phyloP scores from a whole-genome alignment of 768 basidiomycete genomes.

The Boletus bicolor region DNA sequence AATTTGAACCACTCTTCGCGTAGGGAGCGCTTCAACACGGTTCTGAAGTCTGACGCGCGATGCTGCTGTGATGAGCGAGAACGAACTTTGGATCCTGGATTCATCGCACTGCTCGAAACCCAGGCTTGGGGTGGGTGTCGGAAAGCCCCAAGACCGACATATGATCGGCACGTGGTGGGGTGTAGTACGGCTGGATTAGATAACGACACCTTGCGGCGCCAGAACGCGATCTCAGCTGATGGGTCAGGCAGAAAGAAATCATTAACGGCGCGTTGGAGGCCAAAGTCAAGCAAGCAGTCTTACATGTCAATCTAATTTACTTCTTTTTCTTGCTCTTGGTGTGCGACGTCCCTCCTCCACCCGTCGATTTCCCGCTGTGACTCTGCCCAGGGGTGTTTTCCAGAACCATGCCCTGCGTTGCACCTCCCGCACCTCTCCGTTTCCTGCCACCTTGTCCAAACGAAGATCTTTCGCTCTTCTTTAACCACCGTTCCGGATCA shows the following conservation, averaged over 20 bases:
- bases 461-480: conserved; percentile 75
- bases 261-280: conserved; percentile 22
- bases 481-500: conserved; percentile 85
- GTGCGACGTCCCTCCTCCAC: conserved; percentile 36
- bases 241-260: conserved; percentile 15
- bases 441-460: conserved; percentile 49
- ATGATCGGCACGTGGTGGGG: conserved; percentile 15
- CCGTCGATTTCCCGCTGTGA: conserved; percentile 33
- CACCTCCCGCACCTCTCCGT: conserved; percentile 55
- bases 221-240: conserved; percentile 20
- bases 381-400: conserved; percentile 22
- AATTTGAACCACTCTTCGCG: conserved; percentile 15
- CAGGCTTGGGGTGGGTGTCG: background rate
- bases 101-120: conserved; percentile 2
- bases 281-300: conserved; percentile 18
- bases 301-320: conserved; percentile 37
- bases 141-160: background rate
- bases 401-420: conserved; percentile 61
- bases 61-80: conserved; percentile 1
- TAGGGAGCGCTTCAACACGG: conserved; percentile 1
- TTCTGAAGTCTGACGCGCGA: background rate
- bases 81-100: background rate
- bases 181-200: conserved; percentile 26
- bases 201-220: conserved; percentile 22
- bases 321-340: conserved; percentile 69